These are phyloP conservation scores for Marvania coccoides DNA, from an alignment of 139 green algal species.

Conservation along the genomic window DNA sequence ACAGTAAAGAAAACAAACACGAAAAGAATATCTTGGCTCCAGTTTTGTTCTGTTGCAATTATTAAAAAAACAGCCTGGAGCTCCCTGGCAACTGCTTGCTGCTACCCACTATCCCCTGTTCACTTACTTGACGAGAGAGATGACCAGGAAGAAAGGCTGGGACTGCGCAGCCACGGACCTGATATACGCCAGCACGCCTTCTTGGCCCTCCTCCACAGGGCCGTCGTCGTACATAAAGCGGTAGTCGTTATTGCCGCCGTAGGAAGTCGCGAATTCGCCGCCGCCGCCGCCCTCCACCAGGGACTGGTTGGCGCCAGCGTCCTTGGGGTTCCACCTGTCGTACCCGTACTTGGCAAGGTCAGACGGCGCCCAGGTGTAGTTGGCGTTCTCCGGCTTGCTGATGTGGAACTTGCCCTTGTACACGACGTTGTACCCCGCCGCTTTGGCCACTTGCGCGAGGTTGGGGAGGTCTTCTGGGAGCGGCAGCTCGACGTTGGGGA, in stretches of 20 bases:
- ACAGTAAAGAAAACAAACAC: too few relatives aligned
- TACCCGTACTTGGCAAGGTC: conserved; percentile 15
- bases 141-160: conserved; percentile 16
- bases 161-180: background rate
- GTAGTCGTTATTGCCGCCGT: conserved; percentile 3
- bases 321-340: conserved; percentile 6
- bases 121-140: conserved; percentile 20
- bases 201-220: background rate
- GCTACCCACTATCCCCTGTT: too few relatives aligned
- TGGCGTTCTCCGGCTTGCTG: conserved; percentile 3
- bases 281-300: conserved; percentile 6
- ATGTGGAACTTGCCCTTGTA: conserved; percentile 25
- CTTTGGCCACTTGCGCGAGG: conserved; percentile 1
- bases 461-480: background rate
- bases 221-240: conserved; percentile 6
- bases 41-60: too few relatives aligned
- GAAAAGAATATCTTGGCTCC: too few relatives aligned
- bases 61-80: too few relatives aligned
- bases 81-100: too few relatives aligned
- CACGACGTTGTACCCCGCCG: conserved; percentile 8
- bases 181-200: conserved; percentile 14
- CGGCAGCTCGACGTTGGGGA: conserved; percentile 8
- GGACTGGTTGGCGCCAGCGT: conserved; percentile 1
- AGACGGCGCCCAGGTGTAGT: background rate
- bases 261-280: too few relatives aligned